Base-by-base conservation (phyloP, 345 rosid genomes). In the Citrus cavaleriei region DNA sequence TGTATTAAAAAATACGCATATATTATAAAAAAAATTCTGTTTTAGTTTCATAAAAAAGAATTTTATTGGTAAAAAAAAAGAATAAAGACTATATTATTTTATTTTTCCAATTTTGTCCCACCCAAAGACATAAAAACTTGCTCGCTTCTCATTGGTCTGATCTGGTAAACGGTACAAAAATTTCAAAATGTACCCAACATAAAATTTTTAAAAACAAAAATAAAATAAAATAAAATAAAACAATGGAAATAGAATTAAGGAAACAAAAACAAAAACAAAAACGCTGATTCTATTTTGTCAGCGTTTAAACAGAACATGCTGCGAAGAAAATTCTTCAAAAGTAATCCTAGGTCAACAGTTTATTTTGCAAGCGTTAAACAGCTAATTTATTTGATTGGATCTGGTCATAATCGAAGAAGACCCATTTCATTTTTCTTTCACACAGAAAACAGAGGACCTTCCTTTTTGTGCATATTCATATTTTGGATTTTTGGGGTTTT, bases 331-430 rank as follows among this genome's bases (percentile, higher is more conserved):
- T 22, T 73, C 72, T 30, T 35, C 38, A 16, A 35, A 16, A 58
- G 72, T 70, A 54, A 77, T 75, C 10, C 67, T 63, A 60, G 82
- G 86, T 84, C 86, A 88, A 75, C 69, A 80, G 32, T 55, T 61
- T 32, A 54, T 70, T 16, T 16, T 24, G 60, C 74, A 69, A 30
- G 49, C 49, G 58, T 64, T 3, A 54, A 55, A 40, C 70, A 74
- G 85, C 84, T 64, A 16, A 32, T 60, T 63, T 37, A 77, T 71
- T 10, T 69, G 73, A 28, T 82, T 78, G 82, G 87, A 82, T 85
- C 84, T 60, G 84, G 81, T 82, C 85, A 25, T 40, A 68, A 21
- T 73, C 16, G 3, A 76, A 64, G 3, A 75, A 68, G 22, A 25
- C 83, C 78, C n/a, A 30, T 72, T 79, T 76, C 18, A 34, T 58